phyloP scores from a whole-genome alignment of 2,329 filamentous ascomycete species.

The Camptophora hylomeconis region DNA sequence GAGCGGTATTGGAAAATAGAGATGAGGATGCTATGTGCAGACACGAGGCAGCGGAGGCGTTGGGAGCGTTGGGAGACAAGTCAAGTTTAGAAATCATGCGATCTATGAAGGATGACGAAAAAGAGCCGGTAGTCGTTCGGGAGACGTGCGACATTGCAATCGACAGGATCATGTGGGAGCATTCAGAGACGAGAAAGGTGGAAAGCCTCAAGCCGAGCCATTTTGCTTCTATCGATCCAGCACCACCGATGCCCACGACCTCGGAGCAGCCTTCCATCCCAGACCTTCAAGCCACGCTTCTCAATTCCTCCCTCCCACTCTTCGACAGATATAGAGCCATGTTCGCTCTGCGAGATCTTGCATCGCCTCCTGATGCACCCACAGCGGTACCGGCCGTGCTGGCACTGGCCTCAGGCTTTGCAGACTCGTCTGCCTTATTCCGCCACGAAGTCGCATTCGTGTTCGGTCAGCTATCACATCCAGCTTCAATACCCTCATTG shows the following conservation, averaged over 20 bases:
- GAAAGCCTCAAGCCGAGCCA: constrained; percentile 80
- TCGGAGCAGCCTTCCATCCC: constrained; percentile 50
- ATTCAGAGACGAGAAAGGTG: constrained; percentile 53
- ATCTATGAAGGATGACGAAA: constrained; percentile 58
- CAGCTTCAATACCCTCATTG: constrained; percentile 87
- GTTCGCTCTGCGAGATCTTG: constrained; percentile 91
- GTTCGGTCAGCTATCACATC: constrained; percentile 90
- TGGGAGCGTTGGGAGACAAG: constrained; percentile 71
- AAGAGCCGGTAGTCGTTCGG: constrained; percentile 67
- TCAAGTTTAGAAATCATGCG: constrained; percentile 62
- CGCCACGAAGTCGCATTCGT: constrained; percentile 97
- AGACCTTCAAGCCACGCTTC: constrained; percentile 60
- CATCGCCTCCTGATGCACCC: constrained; percentile 79
- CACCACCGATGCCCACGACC: constrained; percentile 70
- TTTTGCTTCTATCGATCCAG: constrained; percentile 90
- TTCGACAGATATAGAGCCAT: constrained; percentile 95
- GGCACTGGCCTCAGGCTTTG: constrained; percentile 73
- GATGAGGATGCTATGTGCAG: constrained; percentile 89
- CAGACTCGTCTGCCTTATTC: constrained; percentile 81
- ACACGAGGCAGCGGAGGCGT: constrained; percentile 89
- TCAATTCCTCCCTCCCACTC: constrained; percentile 66
- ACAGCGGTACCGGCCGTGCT: constrained; percentile 79
- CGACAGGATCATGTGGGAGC: constrained; percentile 87
- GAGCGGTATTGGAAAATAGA: constrained; percentile 60
- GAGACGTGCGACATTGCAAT: constrained; percentile 98